phyloP scores from a whole-genome alignment of 805 yeast species.

The Grigorovia transvaalensis region DNA sequence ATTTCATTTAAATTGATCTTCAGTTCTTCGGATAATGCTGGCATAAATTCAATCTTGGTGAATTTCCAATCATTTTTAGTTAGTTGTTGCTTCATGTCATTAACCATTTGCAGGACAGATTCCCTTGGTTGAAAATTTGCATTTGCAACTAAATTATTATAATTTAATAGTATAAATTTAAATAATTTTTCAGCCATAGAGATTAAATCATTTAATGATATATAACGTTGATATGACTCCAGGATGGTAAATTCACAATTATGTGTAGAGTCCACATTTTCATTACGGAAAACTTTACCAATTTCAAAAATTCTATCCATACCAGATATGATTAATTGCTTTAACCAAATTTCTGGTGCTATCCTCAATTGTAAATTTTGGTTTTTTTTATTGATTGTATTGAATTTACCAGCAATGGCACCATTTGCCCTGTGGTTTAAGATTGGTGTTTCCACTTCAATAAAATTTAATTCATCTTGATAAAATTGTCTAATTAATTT shows the following conservation, averaged over 20 bases:
- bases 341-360: conserved; percentile 94
- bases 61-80: conserved; percentile 17
- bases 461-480: conserved; percentile 38
- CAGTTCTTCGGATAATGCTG: conserved; percentile 19
- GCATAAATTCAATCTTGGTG: conserved; percentile 24
- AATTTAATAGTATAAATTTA: conserved; percentile 20
- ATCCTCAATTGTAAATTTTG: conserved; percentile 55
- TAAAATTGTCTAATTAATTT: conserved; percentile 49
- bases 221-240: conserved; percentile 75
- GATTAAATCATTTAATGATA: conserved; percentile 58
- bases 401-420: conserved; percentile 86
- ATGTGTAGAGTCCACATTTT: conserved; percentile 86
- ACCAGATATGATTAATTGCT: conserved; percentile 72
- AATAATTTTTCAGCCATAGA: conserved; percentile 50
- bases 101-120: neutral
- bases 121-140: neutral
- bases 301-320: conserved; percentile 80
- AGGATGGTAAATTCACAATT: conserved; percentile 90
- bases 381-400: conserved; percentile 33
- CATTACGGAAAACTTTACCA: conserved; percentile 80
- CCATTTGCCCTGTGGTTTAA: conserved; percentile 68
- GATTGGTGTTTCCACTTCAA: conserved; percentile 87
- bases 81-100: conserved; percentile 7
- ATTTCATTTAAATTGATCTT: conserved; percentile 16
- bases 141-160: neutral